Conservation (phyloP, 345 rosid genomes). For the Crucihimalaya himalaica region DNA sequence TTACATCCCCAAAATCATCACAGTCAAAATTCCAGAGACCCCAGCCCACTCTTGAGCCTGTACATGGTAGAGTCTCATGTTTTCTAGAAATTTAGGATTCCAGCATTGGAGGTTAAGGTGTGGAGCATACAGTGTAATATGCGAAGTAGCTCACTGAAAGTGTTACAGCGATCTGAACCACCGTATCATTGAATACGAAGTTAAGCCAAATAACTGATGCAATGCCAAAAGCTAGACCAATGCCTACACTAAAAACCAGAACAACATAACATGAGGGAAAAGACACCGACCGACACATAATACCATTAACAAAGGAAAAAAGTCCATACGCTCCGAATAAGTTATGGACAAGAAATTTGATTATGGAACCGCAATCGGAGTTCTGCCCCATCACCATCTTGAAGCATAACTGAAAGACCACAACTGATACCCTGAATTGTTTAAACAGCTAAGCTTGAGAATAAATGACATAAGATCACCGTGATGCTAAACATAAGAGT, state of each 20-base stretch:
- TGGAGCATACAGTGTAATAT: slow-evolving; percentile 72
- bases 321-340: slow-evolving; percentile 86
- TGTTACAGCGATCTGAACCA: slow-evolving; percentile 84
- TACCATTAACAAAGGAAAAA: not conserved
- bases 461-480: not conserved
- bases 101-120: slow-evolving; percentile 2
- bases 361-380: slow-evolving; percentile 54
- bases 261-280: slow-evolving; percentile 23
- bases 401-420: slow-evolving; percentile 81
- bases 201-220: slow-evolving; percentile 91
- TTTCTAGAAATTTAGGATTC: not conserved
- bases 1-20: slow-evolving; percentile 96
- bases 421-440: slow-evolving; percentile 79
- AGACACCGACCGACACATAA: not conserved
- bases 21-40: slow-evolving; percentile 89
- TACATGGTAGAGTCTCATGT: slow-evolving; percentile 24
- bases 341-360: slow-evolving; percentile 68
- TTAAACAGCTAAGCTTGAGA: not conserved
- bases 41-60: slow-evolving; percentile 89
- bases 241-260: slow-evolving; percentile 65
- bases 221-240: slow-evolving; percentile 87
- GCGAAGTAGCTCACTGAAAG: slow-evolving; percentile 90
- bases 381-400: slow-evolving; percentile 78
- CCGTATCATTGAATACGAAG: slow-evolving; percentile 76
- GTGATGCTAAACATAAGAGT: slow-evolving; percentile 16